A percentile compares a stretch with the other conserved stretches of the same genome.
Evolutionary conservation across 768 basidiomycete species (phyloP).

Genomic region (Baorangia bicolor): DNA sequence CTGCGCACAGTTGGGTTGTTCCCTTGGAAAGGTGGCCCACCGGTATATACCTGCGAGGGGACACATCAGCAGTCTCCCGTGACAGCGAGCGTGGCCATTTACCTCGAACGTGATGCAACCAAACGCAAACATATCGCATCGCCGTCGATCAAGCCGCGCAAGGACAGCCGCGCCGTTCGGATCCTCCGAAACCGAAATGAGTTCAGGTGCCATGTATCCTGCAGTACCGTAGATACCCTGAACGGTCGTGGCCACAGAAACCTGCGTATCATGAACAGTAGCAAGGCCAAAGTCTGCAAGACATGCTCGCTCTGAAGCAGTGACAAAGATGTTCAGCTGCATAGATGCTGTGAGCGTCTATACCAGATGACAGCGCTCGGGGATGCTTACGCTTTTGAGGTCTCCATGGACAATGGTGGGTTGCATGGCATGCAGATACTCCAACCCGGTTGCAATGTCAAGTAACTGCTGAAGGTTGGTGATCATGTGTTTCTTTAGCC

Average conservation of each 20-base stretch:
- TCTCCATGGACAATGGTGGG: slow-evolving; percentile 46
- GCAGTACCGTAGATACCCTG: slow-evolving; percentile 20
- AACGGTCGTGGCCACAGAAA: slow-evolving; percentile 13
- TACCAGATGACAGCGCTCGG: not conserved
- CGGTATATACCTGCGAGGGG: slow-evolving; percentile 28
- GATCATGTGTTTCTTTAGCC: not conserved
- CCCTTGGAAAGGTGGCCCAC: slow-evolving; percentile 24
- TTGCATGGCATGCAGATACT: slow-evolving; percentile 38
- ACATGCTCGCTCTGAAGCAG: slow-evolving; percentile 26
- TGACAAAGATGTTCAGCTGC: slow-evolving; percentile 32
- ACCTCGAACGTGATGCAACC: slow-evolving; percentile 38
- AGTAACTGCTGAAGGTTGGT: slow-evolving; percentile 29
- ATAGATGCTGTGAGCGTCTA: not conserved
- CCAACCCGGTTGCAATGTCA: slow-evolving; percentile 38
- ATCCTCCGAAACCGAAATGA: slow-evolving; percentile 12
- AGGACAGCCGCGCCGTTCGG: slow-evolving; percentile 10
- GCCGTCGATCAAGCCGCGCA: slow-evolving; percentile 23
- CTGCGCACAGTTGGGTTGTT: slow-evolving; percentile 17
- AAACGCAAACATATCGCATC: slow-evolving; percentile 37
- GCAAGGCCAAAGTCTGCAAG: slow-evolving; percentile 35
- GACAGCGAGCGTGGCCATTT: not conserved
- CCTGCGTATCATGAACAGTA: slow-evolving; percentile 15
- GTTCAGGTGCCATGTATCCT: slow-evolving; percentile 31
- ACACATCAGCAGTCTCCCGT: not conserved
- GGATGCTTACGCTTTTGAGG: slow-evolving; percentile 38